Evolutionary conservation across 352 stramenopile species (phyloP), one percentile per base, ranked within the genome.

Genomic region (Aphanomyces astaci): DNA sequence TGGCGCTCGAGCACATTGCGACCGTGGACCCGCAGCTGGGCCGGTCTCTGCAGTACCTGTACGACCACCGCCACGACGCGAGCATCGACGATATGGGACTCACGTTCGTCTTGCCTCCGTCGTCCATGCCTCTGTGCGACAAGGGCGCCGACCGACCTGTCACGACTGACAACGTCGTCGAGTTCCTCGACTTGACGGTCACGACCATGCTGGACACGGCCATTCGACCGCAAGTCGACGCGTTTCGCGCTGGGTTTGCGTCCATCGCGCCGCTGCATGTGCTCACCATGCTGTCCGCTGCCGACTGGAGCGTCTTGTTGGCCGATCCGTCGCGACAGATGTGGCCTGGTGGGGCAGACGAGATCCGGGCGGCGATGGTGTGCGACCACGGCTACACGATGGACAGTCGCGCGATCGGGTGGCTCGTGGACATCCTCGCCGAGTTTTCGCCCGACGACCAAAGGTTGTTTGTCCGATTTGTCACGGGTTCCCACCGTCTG

Each of bases 401-500:
- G 0, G 70, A 79, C 36, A 90, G 82, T 72, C 75, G 74, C 52
- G 77, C 86, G 43, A 92, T 96, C 56, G 70, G 69, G 25, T 73
- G 88, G 70, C 76, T 96, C 17, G 74, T 94, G 27, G 71, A 86
- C n/a, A 82, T 95, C 28, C 70, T 96, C 54, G 84, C 80, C 48
- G 82, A 86, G 59, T 46, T 96, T 49, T 65, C 81, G 28, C 40
- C 82, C 27, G 79, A 78, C 2, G 82, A 95, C 43, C 85, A 92
- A 69, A 78, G 82, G 4, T 76, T 87, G 25, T 96, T 96, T 78
- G 82, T 96, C 63, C 80, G 82, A 43, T 96, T 96, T 72, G 82
- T 96, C n/a, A 96, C 87, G 39, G 89, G 89, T 28, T 87, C 87
- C 10, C 88, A 90, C 56, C 86, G 89, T 3, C 71, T 96, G 66